These are phyloP conservation scores for Candolleomyces eurysporus DNA, from an alignment of 768 basidiomycete species.

Conservation along the genomic window DNA sequence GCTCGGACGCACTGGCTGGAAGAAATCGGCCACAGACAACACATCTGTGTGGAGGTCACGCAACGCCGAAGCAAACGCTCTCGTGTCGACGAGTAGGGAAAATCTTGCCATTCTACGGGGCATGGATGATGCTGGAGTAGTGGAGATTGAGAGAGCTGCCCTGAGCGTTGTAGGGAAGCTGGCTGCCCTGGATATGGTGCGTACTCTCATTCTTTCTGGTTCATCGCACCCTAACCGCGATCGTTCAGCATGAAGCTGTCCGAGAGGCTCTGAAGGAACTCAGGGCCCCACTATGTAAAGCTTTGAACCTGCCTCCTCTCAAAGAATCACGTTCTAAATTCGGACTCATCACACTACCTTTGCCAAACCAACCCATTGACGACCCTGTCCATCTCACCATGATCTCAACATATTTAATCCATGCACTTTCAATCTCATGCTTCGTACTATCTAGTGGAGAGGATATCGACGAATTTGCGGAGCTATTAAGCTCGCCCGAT, in stretches of 20 bases:
- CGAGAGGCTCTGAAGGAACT: slow-evolving; percentile 44
- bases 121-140: slow-evolving; percentile 35
- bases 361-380: slow-evolving; percentile 29
- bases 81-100: slow-evolving; percentile 38
- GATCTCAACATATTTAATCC: slow-evolving; percentile 57
- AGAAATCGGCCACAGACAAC: slow-evolving; percentile 29
- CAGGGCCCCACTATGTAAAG: slow-evolving; percentile 38
- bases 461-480: slow-evolving; percentile 18
- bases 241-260: slow-evolving; percentile 53
- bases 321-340: neutral
- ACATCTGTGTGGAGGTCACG: slow-evolving; percentile 24
- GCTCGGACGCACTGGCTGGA: slow-evolving; percentile 61
- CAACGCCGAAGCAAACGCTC: slow-evolving; percentile 29
- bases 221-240: slow-evolving; percentile 1
- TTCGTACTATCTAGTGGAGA: slow-evolving; percentile 1
- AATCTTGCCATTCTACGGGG: slow-evolving; percentile 48
- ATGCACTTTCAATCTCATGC: slow-evolving; percentile 40
- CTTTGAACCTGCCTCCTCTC: slow-evolving; percentile 23
- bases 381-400: slow-evolving; percentile 45
- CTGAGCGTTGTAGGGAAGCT: slow-evolving; percentile 66
- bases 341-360: slow-evolving; percentile 28
- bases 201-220: slow-evolving; percentile 24
- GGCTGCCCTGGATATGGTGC: slow-evolving; percentile 66
- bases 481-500: slow-evolving; percentile 14
- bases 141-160: slow-evolving; percentile 76